A percentile compares a stretch with the other conserved stretches of the same genome.
Evolutionary conservation across 148 eudicot genomes (phyloP).

Genomic region (Vaccinium vitisidaea): DNA sequence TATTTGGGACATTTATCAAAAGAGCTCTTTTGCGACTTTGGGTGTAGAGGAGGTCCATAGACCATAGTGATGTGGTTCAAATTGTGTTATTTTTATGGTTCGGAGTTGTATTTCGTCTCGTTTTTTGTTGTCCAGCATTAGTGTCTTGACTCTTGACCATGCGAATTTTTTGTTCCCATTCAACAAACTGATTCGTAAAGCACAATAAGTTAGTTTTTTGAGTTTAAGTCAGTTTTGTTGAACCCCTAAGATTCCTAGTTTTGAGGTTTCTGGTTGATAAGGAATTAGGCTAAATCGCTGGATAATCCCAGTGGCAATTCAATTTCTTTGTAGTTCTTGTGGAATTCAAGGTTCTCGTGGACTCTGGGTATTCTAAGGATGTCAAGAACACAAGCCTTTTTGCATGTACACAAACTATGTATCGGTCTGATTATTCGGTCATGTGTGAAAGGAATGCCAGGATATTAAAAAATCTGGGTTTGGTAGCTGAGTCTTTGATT

Average conservation of each 20-base stretch:
- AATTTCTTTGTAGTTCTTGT: not conserved
- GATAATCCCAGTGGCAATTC: not conserved
- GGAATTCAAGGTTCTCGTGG: not conserved
- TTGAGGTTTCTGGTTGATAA: not conserved
- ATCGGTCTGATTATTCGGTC: too few relatives aligned
- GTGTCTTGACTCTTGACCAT: not conserved
- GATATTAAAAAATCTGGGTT: not conserved
- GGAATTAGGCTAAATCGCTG: not conserved
- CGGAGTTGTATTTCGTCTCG: not conserved
- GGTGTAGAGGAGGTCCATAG: not conserved
- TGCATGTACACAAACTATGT: not conserved
- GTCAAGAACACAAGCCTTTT: not conserved
- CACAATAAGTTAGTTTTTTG: too few relatives aligned
- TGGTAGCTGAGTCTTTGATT: not conserved
- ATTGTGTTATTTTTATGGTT: too few relatives aligned
- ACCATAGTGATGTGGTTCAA: not conserved
- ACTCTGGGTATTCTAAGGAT: not conserved
- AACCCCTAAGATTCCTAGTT: not conserved
- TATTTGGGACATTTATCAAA: not conserved
- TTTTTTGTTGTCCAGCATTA: not conserved
- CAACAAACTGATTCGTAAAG: too few relatives aligned
- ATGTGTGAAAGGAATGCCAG: too few relatives aligned
- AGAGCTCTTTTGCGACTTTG: not conserved
- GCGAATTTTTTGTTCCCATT: too few relatives aligned
- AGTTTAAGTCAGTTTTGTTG: too few relatives aligned